Percentiles rank a stretch among this genome's conserved stretches.
Conservation (phyloP, 129 eudicot genomes). For the Pseudognaphalium luteoalbum region DNA sequence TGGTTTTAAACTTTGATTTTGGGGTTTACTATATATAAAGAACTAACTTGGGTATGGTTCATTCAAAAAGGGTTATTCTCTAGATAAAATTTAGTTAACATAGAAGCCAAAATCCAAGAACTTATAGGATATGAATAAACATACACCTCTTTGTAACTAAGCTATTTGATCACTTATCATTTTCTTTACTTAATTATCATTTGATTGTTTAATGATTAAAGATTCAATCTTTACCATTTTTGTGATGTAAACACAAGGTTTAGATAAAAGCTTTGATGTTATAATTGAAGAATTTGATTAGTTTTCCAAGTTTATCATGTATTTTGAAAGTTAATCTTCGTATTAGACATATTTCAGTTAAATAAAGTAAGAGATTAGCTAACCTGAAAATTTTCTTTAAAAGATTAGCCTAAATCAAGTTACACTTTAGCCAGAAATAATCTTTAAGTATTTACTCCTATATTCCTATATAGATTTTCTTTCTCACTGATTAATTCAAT, state of each 20-base stretch:
- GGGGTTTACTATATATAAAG: not conserved
- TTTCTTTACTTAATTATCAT: not conserved
- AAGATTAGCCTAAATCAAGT: too few species aligned
- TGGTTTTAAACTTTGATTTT: slow-evolving; percentile 1
- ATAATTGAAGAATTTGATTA: slow-evolving; percentile 24
- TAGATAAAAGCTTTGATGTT: slow-evolving; percentile 1
- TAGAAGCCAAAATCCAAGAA: not conserved
- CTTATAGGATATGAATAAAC: too few species aligned
- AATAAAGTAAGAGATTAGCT: not conserved
- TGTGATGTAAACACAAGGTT: slow-evolving; percentile 19
- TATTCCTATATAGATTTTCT: not conserved
- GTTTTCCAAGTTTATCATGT: not conserved
- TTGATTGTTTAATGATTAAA: not conserved
- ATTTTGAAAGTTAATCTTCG: not conserved
- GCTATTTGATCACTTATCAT: too few species aligned
- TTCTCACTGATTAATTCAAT: not conserved
- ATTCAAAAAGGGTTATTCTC: slow-evolving; percentile 9
- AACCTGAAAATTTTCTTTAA: too few species aligned
- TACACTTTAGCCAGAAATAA: too few species aligned
- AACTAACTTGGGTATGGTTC: not conserved
- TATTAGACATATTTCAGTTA: not conserved
- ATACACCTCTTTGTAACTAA: not conserved
- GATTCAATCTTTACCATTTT: slow-evolving; percentile 8
- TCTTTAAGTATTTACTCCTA: too few species aligned
- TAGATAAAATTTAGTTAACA: not conserved